Percentiles rank a stretch among this genome's conserved stretches.
Conservation (phyloP, 306 rosid species). For the Benincasa hispida region DNA sequence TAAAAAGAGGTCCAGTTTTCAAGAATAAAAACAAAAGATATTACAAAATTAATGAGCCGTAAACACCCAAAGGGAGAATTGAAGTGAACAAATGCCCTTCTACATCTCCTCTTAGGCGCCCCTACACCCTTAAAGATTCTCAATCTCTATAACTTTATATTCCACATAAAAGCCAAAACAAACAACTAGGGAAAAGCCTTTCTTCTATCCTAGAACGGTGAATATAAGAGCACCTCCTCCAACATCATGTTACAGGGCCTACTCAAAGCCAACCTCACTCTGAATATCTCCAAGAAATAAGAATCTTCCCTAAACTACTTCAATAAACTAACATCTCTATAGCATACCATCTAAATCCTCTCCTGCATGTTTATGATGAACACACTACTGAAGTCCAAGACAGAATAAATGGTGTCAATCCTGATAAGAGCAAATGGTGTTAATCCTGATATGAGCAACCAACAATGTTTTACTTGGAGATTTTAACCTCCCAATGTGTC, state of each 20-base stretch:
- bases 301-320: neutral
- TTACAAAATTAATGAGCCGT: neutral
- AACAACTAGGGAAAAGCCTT: neutral
- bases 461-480: neutral
- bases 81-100: neutral
- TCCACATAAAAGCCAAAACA: neutral
- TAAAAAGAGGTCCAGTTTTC: neutral
- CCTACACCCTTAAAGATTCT: neutral
- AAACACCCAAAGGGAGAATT: neutral
- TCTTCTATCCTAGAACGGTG: neutral
- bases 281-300: neutral
- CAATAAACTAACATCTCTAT: neutral
- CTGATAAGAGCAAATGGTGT: neutral
- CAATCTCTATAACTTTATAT: neutral
- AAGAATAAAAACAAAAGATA: neutral
- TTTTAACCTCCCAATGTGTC: neutral
- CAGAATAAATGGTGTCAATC: neutral
- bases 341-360: neutral
- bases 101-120: neutral
- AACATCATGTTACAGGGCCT: neutral
- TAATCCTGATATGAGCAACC: neutral
- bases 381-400: neutral
- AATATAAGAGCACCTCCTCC: neutral
- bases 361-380: neutral
- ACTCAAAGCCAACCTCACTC: neutral